Percentiles rank a stretch among this genome's conserved stretches.
phyloP scores from a whole-genome alignment of 768 basidiomycete species.

The Cubamyces sp. region DNA sequence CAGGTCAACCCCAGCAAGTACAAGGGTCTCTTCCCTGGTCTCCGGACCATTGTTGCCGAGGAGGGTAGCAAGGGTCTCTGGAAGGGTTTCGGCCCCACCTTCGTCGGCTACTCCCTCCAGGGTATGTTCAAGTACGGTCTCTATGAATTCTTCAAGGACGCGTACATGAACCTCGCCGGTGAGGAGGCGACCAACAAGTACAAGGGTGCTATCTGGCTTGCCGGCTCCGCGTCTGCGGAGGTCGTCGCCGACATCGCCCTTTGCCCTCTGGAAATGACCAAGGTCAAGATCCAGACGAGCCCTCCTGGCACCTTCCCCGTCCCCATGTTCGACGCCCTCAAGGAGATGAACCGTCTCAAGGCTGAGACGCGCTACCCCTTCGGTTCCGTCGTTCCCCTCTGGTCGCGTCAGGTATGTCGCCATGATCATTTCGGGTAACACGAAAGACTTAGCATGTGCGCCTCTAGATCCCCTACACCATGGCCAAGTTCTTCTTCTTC shows the following conservation, averaged over 20 bases:
- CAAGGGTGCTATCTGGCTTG: conserved; percentile 92
- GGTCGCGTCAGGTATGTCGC: conserved; percentile 77
- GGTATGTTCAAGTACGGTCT: conserved; percentile 99
- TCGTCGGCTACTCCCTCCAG: conserved; percentile 93
- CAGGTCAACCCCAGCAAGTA: conserved; percentile 81
- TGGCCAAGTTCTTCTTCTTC: conserved; percentile 99
- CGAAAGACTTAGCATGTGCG: not conserved
- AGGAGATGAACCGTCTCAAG: conserved; percentile 69
- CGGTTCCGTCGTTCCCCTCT: conserved; percentile 82
- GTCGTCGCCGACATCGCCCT: conserved; percentile 96
- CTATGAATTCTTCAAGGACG: conserved; percentile 96
- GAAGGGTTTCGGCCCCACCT: conserved; percentile 94
- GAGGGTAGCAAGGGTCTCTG: conserved; percentile 87
- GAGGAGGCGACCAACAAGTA: conserved; percentile 79
- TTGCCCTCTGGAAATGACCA: conserved; percentile 93
- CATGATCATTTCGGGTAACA: not conserved
- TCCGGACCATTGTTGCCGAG: conserved; percentile 72
- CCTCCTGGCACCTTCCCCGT: conserved; percentile 76
- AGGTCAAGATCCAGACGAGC: conserved; percentile 89
- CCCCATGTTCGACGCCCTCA: conserved; percentile 69
- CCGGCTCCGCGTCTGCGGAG: conserved; percentile 92
- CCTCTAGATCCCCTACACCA: conserved; percentile 90
- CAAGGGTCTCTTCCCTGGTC: conserved; percentile 62
- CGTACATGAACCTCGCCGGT: conserved; percentile 87
- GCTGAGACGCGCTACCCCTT: conserved; percentile 82